phyloP scores from a whole-genome alignment of 768 basidiomycete genomes.

The Boletellus ananiceps region DNA sequence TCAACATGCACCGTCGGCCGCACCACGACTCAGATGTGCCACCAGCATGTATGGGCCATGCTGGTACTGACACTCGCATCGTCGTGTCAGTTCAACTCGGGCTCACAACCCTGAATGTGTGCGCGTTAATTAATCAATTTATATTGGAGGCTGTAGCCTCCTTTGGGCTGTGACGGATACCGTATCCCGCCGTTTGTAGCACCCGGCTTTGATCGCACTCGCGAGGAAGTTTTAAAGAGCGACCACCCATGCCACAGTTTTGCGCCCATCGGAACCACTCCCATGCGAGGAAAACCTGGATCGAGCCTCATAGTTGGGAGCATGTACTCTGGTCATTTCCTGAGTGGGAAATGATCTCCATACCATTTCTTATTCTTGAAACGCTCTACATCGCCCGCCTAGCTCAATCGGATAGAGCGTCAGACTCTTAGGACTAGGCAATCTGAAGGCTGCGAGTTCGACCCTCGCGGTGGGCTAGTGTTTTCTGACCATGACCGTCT shows the following conservation, averaged over 20 bases:
- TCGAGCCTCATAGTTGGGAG: no score
- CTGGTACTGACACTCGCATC: background rate
- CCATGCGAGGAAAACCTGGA: background rate
- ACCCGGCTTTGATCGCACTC: constrained; percentile 6
- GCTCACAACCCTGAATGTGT: constrained; percentile 16
- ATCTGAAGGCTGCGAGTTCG: constrained; percentile 64
- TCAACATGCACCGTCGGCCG: background rate
- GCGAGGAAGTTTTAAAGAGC: background rate
- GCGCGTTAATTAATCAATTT: constrained; percentile 17
- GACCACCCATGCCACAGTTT: constrained; percentile 19
- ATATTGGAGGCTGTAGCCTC: constrained; percentile 9
- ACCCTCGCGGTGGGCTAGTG: constrained; percentile 58
- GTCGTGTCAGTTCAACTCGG: constrained; percentile 6
- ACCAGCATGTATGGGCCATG: constrained; percentile 1
- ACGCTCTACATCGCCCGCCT: constrained; percentile 40
- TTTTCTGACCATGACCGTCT: background rate
- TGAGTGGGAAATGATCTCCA: background rate
- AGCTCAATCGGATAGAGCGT: constrained; percentile 68
- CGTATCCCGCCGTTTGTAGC: constrained; percentile 12
- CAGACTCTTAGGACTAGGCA: constrained; percentile 52
- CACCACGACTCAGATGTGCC: background rate
- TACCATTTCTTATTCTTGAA: background rate
- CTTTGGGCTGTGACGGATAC: constrained; percentile 12
- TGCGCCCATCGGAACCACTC: constrained; percentile 19
- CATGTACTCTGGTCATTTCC: no score